phyloP scores from a whole-genome alignment of 768 basidiomycete genomes.

The Leccinum truebloodii region DNA sequence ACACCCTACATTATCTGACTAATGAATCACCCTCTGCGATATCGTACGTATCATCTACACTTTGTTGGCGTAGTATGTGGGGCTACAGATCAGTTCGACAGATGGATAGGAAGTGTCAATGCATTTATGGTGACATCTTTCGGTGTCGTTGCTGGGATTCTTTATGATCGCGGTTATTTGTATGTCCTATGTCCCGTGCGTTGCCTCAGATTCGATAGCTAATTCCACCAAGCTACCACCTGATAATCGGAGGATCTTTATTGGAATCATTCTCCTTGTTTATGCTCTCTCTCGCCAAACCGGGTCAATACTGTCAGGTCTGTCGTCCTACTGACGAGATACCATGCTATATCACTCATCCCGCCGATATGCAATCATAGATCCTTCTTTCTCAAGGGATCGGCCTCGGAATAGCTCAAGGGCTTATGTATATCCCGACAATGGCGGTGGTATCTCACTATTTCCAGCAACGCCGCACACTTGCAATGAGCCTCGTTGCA shows the following conservation, averaged over 20 bases:
- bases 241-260: constrained; percentile 46
- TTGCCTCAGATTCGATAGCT: background rate
- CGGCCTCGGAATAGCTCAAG: constrained; percentile 45
- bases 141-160: constrained; percentile 45
- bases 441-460: constrained; percentile 47
- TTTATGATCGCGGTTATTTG: constrained; percentile 57
- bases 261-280: constrained; percentile 44
- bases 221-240: constrained; percentile 36
- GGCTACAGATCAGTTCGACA: constrained; percentile 9
- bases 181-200: constrained; percentile 13
- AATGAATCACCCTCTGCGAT: constrained; percentile 37
- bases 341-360: background rate
- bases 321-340: constrained; percentile 5
- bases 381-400: constrained; percentile 53
- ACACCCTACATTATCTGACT: constrained; percentile 36
- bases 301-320: constrained; percentile 45
- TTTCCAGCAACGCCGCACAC: constrained; percentile 40
- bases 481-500: constrained; percentile 46
- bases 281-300: constrained; percentile 47
- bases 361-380: constrained; percentile 22
- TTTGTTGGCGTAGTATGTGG: background rate
- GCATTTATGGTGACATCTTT: constrained; percentile 38
- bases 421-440: constrained; percentile 47
- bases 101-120: constrained; percentile 51
- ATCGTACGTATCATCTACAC: constrained; percentile 31